Base-by-base conservation (phyloP, 345 rosid species). In the Dovyalis caffra region DNA sequence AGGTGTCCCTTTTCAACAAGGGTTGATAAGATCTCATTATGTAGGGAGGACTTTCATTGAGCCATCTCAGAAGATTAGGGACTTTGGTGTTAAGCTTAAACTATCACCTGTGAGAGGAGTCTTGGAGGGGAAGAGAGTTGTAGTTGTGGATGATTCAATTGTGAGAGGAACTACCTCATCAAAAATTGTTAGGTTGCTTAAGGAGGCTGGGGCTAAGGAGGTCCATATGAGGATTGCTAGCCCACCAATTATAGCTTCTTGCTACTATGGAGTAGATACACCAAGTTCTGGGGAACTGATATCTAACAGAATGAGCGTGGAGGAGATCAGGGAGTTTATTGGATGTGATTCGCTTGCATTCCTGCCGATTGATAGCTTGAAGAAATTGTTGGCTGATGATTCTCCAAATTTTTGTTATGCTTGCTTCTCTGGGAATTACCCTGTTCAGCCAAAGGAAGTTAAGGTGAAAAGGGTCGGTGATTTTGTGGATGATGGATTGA, bases 171-270 rank as follows among this genome's bases (percentile, higher is more conserved):
- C 98, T 7, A 93, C 99, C 0, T 95, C 96, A 0, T 92, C 97
- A 0, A 95, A 95, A 83, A 93, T 95, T 33, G 97, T 95, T 61
- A 82, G 97, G 72, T 51, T 95, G 81, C 66, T 95, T n/a, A 88
- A 88, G 75, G 97, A 92, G 78, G 88, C 99, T 0, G 99, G 98
- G 8, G 99, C 96, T 1, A 95, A 88, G 77, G 98, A 93, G 84
- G 94, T 95, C 76, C 99, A 93, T 67, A 95, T 91, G 98, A 90
- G 98, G 82, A 93, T 95, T 4, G 99, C 99, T 0, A 93, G 99
- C 74, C 99, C 99, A 14, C 98, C 98, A 12, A 90, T 91, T 0
- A 83, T 91, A 0, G 93, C 87, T 1, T 89, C 98, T 8, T 95
- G 99, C 79, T 91, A 93, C 70, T 93, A 93, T 65, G 98, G 99